Evolutionary conservation across 805 yeast species (phyloP), one percentile per base, ranked within the genome.

Genomic region (Yarrowia sp.): DNA sequence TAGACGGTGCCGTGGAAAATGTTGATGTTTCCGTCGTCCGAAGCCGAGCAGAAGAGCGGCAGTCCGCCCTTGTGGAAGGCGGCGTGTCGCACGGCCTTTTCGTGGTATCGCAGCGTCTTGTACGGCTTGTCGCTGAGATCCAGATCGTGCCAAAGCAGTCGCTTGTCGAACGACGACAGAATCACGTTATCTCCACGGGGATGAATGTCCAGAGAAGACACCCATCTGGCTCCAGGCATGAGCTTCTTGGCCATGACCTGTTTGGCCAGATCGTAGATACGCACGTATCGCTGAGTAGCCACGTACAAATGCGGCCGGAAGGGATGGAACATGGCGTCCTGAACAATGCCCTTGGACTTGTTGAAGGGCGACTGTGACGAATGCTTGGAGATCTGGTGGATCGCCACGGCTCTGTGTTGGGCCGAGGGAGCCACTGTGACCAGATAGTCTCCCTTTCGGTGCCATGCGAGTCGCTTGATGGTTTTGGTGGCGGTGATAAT

Each of bases 261-360:
- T 71, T 87, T 89, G 28, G 96, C 84, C 71, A 95, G 82, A 75
- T 95, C 97, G 76, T 95, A 95, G 63, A 95, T 85, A 70, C 97
- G 86, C 68, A 95, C 83, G 70, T 92, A 90, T 73, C 98, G 84
- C 79, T 95, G 99, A 11, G 97, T 89, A 71, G 93, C 92, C 59
- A 95, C 98, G 72, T 90, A 89, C 67, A 95, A 81, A 74, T 90
- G 96, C 24, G 99, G 99, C 72, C 90, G 87, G 79, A 89, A 87
- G 32, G 99, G 99, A 77, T 95, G 99, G 85, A 95, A 95, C 76
- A 88, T 89, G 67, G 97, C 98, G 75, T 92, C 96, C 87, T 92
- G 92, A 51, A 92, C 87, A 68, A 93, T 88, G 69, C 99, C 99
- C 79, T 90, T 90, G 36, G 96, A 85, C 76, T 90, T 90, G 70